Base-by-base conservation (phyloP, 78 protist genomes). In the Cyanophora paradoxa region DNA sequence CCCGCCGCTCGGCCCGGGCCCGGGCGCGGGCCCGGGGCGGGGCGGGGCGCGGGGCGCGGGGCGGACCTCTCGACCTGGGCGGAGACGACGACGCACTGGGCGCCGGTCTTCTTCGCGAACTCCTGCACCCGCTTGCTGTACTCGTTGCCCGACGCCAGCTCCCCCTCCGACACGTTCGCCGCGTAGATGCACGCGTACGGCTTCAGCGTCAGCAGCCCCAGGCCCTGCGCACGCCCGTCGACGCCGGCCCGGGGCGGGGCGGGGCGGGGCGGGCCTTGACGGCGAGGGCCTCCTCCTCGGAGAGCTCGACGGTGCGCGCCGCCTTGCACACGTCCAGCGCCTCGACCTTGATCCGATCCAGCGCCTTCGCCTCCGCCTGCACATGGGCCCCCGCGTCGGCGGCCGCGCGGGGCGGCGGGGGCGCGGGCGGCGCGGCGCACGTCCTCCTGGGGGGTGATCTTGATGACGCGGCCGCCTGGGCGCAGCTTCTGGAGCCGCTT, bases 151-250 rank as follows among this genome's bases (percentile, higher is more conserved):
- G 13, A 13, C 50, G 50, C 63, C 64, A 78, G 58, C 14, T 78
- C 82, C 10, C 42, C 0, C 41, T 78, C 82, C n/a, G 2, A 17
- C 3, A 78, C 82, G 70, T 78, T 78, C n/a, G 77, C 67, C 0
- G 82, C 77, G 68, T 78, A 78, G 46, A 78, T 78, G 62, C 68
- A 37, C n/a, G n/a, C n/a, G n/a, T n/a, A n/a, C 24, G 48, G 56
- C 67, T 65, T 65, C 39, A 11, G 36, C 31, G 71, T 65, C 40
- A 65, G 56, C 56, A 65, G 54, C 34, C 71, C 71, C 56, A 65
- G 71, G 54, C 71, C 26, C 71, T 65, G 37, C n/a, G 41, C 50
- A 8, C n/a, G 13, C 50, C 54, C 26, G 22, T 37, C 4, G 14
- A 64, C 48, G 5, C n/a, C 0, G 36, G 0, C 19, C 33, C 24